Evolutionary conservation across 257 asterid species (phyloP).

Genomic region (Gentiana dahurica): DNA sequence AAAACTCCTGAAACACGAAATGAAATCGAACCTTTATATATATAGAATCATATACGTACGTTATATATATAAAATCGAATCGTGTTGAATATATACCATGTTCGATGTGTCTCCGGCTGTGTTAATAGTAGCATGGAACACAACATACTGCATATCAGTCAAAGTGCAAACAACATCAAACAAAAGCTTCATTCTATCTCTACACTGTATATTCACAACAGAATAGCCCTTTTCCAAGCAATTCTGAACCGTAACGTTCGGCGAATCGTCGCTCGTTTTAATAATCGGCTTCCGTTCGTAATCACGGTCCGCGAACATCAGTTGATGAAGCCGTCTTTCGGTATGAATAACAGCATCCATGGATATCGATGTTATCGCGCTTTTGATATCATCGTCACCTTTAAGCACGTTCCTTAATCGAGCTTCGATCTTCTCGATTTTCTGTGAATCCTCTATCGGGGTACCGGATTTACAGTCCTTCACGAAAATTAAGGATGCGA

Average conservation of each 20-base stretch:
- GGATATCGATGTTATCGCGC: slow-evolving; percentile 67
- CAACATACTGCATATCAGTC: slow-evolving; percentile 86
- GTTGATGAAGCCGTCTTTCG: slow-evolving; percentile 95
- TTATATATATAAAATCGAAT: background rate
- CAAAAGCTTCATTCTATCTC: slow-evolving; percentile 74
- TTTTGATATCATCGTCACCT: slow-evolving; percentile 77
- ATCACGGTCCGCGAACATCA: slow-evolving; percentile 95
- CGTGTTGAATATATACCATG: slow-evolving; percentile 33
- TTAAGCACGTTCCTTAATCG: slow-evolving; percentile 72
- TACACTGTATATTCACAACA: slow-evolving; percentile 66
- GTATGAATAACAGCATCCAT: slow-evolving; percentile 54
- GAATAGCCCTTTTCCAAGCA: slow-evolving; percentile 82
- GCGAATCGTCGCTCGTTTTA: slow-evolving; percentile 23
- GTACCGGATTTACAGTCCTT: slow-evolving; percentile 66
- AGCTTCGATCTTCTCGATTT: slow-evolving; percentile 41
- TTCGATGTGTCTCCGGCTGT: slow-evolving; percentile 53
- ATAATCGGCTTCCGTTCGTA: slow-evolving; percentile 53
- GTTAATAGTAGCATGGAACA: slow-evolving; percentile 78
- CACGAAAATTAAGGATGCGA: slow-evolving; percentile 63
- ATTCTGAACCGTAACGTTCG: slow-evolving; percentile 59
- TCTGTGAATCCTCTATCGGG: slow-evolving; percentile 55
- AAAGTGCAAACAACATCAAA: slow-evolving; percentile 87
- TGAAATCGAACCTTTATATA: background rate
- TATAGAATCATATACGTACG: background rate
- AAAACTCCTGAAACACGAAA: slow-evolving; percentile 60